A percentile compares a stretch with the other conserved stretches of the same genome.
These are phyloP conservation scores for Fusarium globosum DNA, from an alignment of 2,329 filamentous ascomycete genomes.

Conservation along the genomic window DNA sequence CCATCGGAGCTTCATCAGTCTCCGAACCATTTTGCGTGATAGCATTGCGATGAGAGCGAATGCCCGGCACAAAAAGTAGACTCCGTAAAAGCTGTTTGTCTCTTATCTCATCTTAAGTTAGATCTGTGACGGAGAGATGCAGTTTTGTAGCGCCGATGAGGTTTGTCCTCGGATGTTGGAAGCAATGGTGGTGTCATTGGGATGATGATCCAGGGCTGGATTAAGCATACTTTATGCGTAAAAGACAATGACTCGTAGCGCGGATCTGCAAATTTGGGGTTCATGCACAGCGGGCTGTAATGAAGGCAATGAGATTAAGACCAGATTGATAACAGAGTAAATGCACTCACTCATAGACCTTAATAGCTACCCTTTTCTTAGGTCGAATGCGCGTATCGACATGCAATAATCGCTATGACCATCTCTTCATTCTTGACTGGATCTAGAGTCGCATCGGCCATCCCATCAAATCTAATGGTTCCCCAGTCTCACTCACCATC, in stretches of 20 bases:
- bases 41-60: not conserved
- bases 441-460: not conserved
- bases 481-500: constrained; percentile 13
- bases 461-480: not conserved
- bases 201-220: not conserved
- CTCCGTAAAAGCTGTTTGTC: not conserved
- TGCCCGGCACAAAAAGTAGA: constrained; percentile 24
- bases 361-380: not conserved
- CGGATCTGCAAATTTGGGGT: not conserved
- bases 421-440: not conserved
- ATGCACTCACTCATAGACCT: no score
- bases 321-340: not conserved
- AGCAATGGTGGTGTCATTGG: not conserved
- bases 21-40: constrained; percentile 9
- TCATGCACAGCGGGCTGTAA: not conserved
- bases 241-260: not conserved
- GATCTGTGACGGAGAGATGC: not conserved
- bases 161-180: not conserved
- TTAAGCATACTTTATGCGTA: not conserved
- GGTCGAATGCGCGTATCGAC: not conserved
- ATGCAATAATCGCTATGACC: not conserved
- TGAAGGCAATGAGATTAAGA: not conserved
- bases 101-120: not conserved
- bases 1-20: constrained; percentile 24
- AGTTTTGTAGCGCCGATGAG: not conserved